Percentiles rank a stretch among this genome's conserved stretches.
These are phyloP conservation scores for Phalaenopsis hybrid DNA, from an alignment of 116 monocot species.

Conservation along the genomic window DNA sequence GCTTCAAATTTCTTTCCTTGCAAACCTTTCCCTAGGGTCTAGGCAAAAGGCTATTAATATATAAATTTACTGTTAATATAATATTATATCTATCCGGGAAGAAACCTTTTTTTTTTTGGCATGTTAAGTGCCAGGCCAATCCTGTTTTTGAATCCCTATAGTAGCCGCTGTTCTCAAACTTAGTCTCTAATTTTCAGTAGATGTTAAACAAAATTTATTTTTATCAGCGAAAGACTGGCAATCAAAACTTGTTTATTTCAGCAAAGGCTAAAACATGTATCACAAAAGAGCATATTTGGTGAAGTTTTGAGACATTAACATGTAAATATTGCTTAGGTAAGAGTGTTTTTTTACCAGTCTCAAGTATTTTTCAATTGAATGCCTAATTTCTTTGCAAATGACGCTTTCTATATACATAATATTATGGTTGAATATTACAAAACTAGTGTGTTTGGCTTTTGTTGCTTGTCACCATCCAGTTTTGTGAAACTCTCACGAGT, in stretches of 20 bases:
- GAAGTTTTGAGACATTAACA: neutral
- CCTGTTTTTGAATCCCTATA: too few relatives aligned
- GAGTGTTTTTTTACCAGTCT: neutral
- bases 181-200: too few relatives aligned
- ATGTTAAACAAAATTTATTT: too few relatives aligned
- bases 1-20: too few relatives aligned
- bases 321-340: neutral
- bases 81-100: too few relatives aligned
- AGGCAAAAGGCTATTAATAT: too few relatives aligned
- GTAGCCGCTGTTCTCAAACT: too few relatives aligned
- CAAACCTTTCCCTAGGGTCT: too few relatives aligned
- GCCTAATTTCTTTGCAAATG: neutral
- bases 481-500: neutral
- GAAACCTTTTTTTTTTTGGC: too few relatives aligned
- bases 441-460: neutral
- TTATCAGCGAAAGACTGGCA: neutral
- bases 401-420: neutral
- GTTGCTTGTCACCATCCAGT: neutral
- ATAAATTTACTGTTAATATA: too few relatives aligned
- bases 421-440: neutral
- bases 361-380: slow-evolving; percentile 1
- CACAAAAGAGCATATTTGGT: neutral
- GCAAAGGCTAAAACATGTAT: neutral
- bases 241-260: neutral
- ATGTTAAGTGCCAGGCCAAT: too few relatives aligned